Conservation (phyloP, 2,329 filamentous ascomycete genomes). For the Beauveria scarabaeidicola region DNA sequence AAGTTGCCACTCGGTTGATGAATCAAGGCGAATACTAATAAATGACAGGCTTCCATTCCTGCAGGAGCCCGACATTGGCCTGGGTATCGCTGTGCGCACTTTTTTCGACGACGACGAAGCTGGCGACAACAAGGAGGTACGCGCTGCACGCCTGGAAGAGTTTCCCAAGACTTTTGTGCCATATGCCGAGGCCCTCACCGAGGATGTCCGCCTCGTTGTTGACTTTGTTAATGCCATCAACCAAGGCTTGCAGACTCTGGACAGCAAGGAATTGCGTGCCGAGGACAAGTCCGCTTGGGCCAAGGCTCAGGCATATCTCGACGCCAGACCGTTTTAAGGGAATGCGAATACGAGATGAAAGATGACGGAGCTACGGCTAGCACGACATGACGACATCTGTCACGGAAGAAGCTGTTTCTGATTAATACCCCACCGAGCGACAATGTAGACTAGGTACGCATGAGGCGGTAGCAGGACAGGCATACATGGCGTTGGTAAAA, state of each 20-base stretch:
- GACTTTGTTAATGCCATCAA: constrained; percentile 51
- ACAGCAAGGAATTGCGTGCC: constrained; percentile 36
- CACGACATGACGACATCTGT: constrained; percentile 5
- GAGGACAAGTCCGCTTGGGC: constrained; percentile 45
- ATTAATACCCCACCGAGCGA: constrained; percentile 5
- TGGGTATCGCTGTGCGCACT: constrained; percentile 73
- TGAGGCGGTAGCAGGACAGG: constrained; percentile 1
- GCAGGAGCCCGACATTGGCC: constrained; percentile 61
- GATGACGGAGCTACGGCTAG: neutral
- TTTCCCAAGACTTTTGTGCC: constrained; percentile 51
- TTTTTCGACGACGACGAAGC: constrained; percentile 65
- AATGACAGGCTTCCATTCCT: constrained; percentile 53
- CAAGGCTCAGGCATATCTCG: constrained; percentile 46
- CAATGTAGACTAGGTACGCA: neutral
- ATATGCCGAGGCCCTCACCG: constrained; percentile 47
- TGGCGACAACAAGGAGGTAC: constrained; percentile 41
- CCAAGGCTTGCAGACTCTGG: constrained; percentile 47
- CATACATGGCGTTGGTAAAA: constrained; percentile 8
- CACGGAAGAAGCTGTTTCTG: constrained; percentile 1
- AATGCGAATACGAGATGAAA: neutral
- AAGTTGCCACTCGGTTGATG: constrained; percentile 21
- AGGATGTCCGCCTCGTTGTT: constrained; percentile 50
- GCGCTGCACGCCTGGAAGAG: constrained; percentile 34
- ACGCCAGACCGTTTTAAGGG: constrained; percentile 31
- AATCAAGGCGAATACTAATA: constrained; percentile 16